These are phyloP conservation scores for Trifolium pratense DNA, from an alignment of 306 rosid genomes.

Conservation along the genomic window DNA sequence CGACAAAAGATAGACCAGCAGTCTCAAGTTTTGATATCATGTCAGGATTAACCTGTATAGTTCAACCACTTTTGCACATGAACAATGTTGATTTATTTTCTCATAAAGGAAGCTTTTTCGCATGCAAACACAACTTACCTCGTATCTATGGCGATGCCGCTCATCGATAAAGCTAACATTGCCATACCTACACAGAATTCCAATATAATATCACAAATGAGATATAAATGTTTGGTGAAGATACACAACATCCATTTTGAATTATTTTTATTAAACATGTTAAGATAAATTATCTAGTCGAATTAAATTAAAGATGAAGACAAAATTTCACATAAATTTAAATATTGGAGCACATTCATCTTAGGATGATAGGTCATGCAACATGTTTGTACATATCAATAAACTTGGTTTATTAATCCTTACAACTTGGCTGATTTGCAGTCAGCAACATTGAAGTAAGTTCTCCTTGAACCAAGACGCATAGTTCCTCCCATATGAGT, in stretches of 20 bases:
- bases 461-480: conserved; percentile 95
- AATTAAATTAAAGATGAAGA: not conserved
- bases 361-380: conserved; percentile 13
- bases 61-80: conserved; percentile 14
- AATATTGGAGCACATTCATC: conserved; percentile 5
- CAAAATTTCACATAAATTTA: not conserved
- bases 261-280: not conserved
- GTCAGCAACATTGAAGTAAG: conserved; percentile 63
- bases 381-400: not conserved
- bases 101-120: conserved; percentile 3
- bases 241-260: not conserved
- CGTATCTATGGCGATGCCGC: conserved; percentile 86
- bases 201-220: conserved; percentile 8
- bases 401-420: conserved; percentile 44
- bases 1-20: conserved; percentile 79
- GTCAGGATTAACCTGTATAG: conserved; percentile 79
- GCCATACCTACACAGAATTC: conserved; percentile 58
- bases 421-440: conserved; percentile 87
- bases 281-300: not conserved
- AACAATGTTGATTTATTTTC: not conserved
- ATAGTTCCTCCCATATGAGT: conserved; percentile 96
- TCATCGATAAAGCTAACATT: conserved; percentile 62
- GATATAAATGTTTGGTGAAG: conserved; percentile 8
- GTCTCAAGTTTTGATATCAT: conserved; percentile 69
- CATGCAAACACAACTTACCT: conserved; percentile 54